These are phyloP conservation scores for Diplodia sapinea DNA, from an alignment of 2,329 filamentous ascomycete genomes.

Conservation along the genomic window DNA sequence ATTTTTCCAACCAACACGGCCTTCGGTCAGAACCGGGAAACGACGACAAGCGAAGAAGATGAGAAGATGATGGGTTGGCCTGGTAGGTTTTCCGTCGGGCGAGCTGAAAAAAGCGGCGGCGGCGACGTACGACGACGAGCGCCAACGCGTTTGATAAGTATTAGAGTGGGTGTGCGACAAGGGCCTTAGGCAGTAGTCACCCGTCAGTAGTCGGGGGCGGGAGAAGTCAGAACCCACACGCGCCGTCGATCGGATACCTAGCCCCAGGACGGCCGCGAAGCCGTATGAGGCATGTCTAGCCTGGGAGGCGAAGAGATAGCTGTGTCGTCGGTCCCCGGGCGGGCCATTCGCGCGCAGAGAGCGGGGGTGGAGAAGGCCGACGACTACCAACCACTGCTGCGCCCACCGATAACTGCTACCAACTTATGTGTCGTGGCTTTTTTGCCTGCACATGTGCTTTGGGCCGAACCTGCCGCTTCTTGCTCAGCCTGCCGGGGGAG, in stretches of 20 bases:
- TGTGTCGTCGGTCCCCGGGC: not conserved
- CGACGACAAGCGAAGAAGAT: not conserved
- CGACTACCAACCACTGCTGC: too few relatives aligned
- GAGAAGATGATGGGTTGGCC: not conserved
- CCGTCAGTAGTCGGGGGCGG: not conserved
- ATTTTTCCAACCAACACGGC: not conserved
- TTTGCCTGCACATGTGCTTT: not conserved
- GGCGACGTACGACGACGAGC: not conserved
- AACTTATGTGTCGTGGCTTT: not conserved
- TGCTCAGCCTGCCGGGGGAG: too few relatives aligned
- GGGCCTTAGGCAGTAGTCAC: not conserved
- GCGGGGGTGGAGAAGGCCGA: constrained; percentile 15
- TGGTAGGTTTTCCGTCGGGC: not conserved
- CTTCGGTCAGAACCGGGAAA: not conserved
- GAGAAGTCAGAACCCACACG: not conserved
- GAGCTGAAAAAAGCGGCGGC: not conserved
- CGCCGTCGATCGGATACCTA: constrained; percentile 15
- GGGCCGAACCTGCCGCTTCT: too few relatives aligned
- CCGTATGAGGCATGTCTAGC: constrained; percentile 16
- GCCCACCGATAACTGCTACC: not conserved
- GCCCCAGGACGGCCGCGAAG: constrained; percentile 22
- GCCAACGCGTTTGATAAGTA: constrained; percentile 2
- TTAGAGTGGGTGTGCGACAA: not conserved
- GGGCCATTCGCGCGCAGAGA: not conserved
- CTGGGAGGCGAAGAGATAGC: constrained; percentile 27